Percentiles rank a stretch among this genome's conserved stretches.
These are phyloP conservation scores for Colletotrichum tabaci DNA, from an alignment of 2,329 filamentous ascomycete genomes.

Conservation along the genomic window DNA sequence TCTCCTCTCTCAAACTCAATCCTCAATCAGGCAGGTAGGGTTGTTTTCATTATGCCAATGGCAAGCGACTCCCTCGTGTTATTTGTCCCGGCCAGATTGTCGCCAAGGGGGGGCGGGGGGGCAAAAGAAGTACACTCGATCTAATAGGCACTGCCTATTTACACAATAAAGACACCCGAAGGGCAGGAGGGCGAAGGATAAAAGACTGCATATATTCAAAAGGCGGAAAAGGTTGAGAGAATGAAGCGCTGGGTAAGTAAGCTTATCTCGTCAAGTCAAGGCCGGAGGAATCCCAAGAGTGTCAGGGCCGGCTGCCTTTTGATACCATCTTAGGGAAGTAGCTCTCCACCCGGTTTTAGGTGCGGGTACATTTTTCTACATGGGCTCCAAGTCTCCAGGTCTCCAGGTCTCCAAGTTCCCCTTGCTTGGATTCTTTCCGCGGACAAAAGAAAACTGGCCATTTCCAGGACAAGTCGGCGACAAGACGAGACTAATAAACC, in stretches of 20 bases:
- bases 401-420: no score
- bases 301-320: not conserved
- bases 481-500: not conserved
- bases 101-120: not conserved
- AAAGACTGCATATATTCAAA: no score
- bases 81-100: not conserved
- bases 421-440: not conserved
- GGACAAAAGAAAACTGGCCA: not conserved
- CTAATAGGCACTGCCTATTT: not conserved
- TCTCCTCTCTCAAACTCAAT: no score
- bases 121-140: not conserved
- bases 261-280: no score
- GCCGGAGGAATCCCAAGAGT: not conserved
- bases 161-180: no score
- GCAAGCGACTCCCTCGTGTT: not conserved
- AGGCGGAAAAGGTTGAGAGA: not conserved
- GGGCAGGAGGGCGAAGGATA: no score
- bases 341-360: conserved; percentile 11
- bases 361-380: not conserved
- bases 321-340: not conserved
- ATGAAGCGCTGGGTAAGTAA: not conserved
- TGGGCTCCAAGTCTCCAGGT: not conserved
- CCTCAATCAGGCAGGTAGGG: not conserved
- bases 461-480: conserved; percentile 6
- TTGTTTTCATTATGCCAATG: not conserved